phyloP scores from a whole-genome alignment of 257 asterid genomes.

The Buddleja alternifolia region DNA sequence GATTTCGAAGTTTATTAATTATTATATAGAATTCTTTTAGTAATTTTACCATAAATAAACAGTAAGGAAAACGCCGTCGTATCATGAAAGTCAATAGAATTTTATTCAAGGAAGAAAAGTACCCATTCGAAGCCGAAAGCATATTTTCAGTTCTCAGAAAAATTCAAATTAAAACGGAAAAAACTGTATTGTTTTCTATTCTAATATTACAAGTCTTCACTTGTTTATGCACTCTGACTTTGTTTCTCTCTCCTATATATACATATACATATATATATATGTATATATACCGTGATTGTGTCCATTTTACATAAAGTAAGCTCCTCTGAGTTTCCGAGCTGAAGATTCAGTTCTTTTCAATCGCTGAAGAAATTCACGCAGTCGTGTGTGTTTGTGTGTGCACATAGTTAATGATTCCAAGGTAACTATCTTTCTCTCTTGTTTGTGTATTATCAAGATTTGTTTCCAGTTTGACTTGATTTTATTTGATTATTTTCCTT shows the following conservation, averaged over 20 bases:
- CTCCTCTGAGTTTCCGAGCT: constrained; percentile 24
- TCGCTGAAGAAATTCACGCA: background rate
- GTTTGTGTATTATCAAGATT: background rate
- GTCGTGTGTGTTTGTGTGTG: constrained; percentile 13
- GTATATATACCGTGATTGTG: background rate
- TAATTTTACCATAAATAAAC: too few relatives aligned
- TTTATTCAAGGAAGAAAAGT: background rate
- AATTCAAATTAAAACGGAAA: constrained; percentile 17
- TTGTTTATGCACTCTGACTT: constrained; percentile 30
- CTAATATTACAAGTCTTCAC: background rate
- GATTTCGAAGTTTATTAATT: too few relatives aligned
- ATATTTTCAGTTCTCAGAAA: background rate
- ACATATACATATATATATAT: too few relatives aligned
- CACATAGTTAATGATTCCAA: constrained; percentile 17
- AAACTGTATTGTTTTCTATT: constrained; percentile 6
- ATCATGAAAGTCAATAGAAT: background rate
- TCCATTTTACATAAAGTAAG: constrained; percentile 30
- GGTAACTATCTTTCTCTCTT: constrained; percentile 23
- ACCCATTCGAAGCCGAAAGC: too few relatives aligned
- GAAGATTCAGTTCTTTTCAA: background rate
- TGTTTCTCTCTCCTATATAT: constrained; percentile 11
- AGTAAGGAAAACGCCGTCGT: too few relatives aligned
- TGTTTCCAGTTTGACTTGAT: too few relatives aligned
- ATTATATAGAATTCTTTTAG: too few relatives aligned
- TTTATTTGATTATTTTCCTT: too few relatives aligned